Evolutionary conservation across 2,329 filamentous ascomycete species (phyloP), one percentile per base, ranked within the genome.

Genomic region (Botrytis galanthina): DNA sequence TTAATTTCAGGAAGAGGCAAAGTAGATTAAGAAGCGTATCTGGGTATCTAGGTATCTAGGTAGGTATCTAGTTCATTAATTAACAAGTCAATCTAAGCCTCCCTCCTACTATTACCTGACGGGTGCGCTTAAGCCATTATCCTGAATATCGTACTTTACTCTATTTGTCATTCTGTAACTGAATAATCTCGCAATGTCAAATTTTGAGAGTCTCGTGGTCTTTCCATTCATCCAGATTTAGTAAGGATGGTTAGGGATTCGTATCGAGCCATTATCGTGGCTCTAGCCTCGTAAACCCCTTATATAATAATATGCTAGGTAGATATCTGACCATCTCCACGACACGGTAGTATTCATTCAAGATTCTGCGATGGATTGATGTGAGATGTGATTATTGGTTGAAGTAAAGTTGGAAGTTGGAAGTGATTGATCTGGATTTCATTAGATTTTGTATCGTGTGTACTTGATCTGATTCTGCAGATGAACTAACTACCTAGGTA

Each of bases 141-240:
- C 5, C 8, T 26, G 10, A 64, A n/a, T 5, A 22, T 42, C 48
- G 39, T 22, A 42, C 35, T 57, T n/a, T 48, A 54, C 64, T 42
- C 37, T 57, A 68, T 57, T 57, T 57, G 66, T 57, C 37, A 57
- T 54, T 68, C 66, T 32, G 29, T 22, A n/a, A 12, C 26, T 68
- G 48, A 42, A 54, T 22, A 68, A 57, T 57, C 16, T 68, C 48
- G 9, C 66, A 42, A 42, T 12, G 20, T 42, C n/a, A 68, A 68
- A 42, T 6, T 42, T n/a, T 9, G 66, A 42, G 48, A 54, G 64
- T 68, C 64, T 68, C 64, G 48, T 68, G 64, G 64, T 54, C 26
- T 18, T 20, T 67, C 29, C 16, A 12, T 35, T 39, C 64, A 20
- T 57, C 66, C 48, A 39, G 20, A 57, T 68, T 57, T 8, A 57